Evolutionary conservation across 148 eudicot genomes (phyloP).

Genomic region (Nepenthes mirabilis): DNA sequence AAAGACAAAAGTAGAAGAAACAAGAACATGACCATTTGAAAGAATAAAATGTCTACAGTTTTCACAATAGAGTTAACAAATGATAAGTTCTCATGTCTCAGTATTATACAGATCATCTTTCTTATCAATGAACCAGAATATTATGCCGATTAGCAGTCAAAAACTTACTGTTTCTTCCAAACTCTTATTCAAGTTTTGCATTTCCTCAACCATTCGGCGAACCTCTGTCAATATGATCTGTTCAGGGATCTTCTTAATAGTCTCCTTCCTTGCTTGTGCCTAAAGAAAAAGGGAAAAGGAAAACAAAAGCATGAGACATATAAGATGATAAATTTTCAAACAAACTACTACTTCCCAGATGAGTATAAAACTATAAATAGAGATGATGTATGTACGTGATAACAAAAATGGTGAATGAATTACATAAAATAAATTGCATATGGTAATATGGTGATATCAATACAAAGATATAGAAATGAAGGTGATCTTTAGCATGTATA

Average conservation of each 20-base stretch:
- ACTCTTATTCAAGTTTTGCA: constrained; percentile 75
- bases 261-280: constrained; percentile 61
- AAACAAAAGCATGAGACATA: constrained; percentile 2
- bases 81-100: too few relatives aligned
- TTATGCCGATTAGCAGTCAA: not conserved
- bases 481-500: too few relatives aligned
- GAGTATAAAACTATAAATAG: not conserved
- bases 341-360: not conserved
- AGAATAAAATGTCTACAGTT: not conserved
- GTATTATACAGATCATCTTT: too few relatives aligned
- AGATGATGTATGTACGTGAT: too few relatives aligned
- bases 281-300: constrained; percentile 12
- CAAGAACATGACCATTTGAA: too few relatives aligned
- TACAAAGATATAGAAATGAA: too few relatives aligned
- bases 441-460: too few relatives aligned
- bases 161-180: constrained; percentile 72
- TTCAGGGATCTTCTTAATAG: constrained; percentile 63
- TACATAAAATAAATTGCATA: too few relatives aligned
- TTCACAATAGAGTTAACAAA: not conserved
- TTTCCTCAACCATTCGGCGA: constrained; percentile 86
- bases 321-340: not conserved
- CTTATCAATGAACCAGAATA: not conserved
- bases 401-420: too few relatives aligned
- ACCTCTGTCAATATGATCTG: constrained; percentile 82
- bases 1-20: too few relatives aligned